Evolutionary conservation across 2,329 filamentous ascomycete species (phyloP).

Genomic region (Aspergillus luchuensis): DNA sequence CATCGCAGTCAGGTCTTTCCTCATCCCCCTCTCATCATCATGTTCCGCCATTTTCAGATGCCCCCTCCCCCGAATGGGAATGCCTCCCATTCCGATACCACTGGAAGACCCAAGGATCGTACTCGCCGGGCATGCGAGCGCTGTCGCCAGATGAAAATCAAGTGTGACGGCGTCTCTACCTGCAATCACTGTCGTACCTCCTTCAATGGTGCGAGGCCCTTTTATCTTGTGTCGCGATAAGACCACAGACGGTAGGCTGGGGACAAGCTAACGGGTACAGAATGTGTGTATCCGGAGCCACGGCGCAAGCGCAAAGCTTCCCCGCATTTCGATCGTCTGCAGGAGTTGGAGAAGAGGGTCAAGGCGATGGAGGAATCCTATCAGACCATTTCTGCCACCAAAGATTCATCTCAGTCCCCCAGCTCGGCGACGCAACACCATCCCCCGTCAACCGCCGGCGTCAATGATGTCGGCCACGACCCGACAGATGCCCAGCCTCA

Average conservation of each 20-base stretch:
- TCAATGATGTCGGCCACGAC: not conserved
- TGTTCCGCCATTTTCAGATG: constrained; percentile 2
- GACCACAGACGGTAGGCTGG: not conserved
- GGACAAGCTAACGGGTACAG: not conserved
- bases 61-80: not conserved
- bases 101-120: constrained; percentile 1
- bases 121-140: constrained; percentile 10
- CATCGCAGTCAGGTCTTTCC: not conserved
- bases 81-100: not conserved
- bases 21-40: not conserved
- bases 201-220: constrained; percentile 8
- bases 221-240: not conserved
- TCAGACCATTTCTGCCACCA: not conserved
- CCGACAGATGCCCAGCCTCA: not conserved
- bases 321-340: not conserved
- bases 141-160: constrained; percentile 16
- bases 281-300: constrained; percentile 11
- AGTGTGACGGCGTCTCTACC: constrained; percentile 6
- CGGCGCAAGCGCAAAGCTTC: constrained; percentile 9
- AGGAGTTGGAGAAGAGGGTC: constrained; percentile 2
- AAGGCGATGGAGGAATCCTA: constrained; percentile 9
- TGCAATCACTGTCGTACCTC: constrained; percentile 10
- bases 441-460: not conserved
- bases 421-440: not conserved
- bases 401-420: not conserved